These are phyloP conservation scores for Xylariales sp. DNA, from an alignment of 2,329 filamentous ascomycete species.

Conservation along the genomic window DNA sequence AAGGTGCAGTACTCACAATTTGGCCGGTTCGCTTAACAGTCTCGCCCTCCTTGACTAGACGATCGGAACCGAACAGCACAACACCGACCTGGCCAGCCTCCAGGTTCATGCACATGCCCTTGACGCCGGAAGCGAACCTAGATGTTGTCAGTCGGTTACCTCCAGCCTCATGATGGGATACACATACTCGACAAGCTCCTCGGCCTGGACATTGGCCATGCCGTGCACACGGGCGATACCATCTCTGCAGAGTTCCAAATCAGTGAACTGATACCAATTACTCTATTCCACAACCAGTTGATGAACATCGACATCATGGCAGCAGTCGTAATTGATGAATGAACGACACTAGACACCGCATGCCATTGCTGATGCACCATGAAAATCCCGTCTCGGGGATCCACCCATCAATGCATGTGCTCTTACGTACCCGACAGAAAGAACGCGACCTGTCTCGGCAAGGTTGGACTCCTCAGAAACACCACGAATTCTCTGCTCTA, in stretches of 20 bases:
- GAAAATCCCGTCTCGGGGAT: conserved; percentile 20
- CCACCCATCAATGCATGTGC: conserved; percentile 12
- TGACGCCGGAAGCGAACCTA: conserved; percentile 98
- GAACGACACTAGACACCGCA: no score
- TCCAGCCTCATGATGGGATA: conserved; percentile 13
- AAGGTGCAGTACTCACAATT: conserved; percentile 68
- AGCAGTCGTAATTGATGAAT: no score
- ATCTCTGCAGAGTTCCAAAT: conserved; percentile 63
- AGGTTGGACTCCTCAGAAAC: conserved; percentile 95
- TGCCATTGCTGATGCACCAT: conserved; percentile 2
- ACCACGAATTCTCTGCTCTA: conserved; percentile 98
- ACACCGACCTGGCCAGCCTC: conserved; percentile 99
- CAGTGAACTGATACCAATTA: conserved; percentile 17
- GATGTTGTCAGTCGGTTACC: conserved; percentile 17
- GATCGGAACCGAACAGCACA: conserved; percentile 99
- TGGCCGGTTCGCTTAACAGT: conserved; percentile 99
- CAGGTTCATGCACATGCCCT: conserved; percentile 99
- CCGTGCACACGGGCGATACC: conserved; percentile 99
- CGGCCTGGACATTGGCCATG: conserved; percentile 99
- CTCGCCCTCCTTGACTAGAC: conserved; percentile 99
- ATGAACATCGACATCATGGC: no score
- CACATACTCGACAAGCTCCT: conserved; percentile 98
- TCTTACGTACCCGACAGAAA: conserved; percentile 89
- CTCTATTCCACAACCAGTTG: no score
- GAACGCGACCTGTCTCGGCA: conserved; percentile 97